Evolutionary conservation across 2,329 filamentous ascomycete genomes (phyloP), one percentile per base, ranked within the genome.

Genomic region (Septoria petroselini): DNA sequence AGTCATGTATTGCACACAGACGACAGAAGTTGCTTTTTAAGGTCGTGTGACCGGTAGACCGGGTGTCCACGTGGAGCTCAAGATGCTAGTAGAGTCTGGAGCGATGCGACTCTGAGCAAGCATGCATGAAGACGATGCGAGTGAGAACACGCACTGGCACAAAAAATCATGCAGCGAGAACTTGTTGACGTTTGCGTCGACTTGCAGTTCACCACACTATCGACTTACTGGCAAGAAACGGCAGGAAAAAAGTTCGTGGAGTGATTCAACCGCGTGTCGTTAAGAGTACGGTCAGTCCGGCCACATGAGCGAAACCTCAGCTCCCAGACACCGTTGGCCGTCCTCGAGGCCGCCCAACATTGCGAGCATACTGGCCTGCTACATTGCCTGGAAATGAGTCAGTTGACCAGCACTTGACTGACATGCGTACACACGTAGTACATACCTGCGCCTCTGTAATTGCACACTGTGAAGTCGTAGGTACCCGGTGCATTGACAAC

Each of bases 391-490:
- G 5, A 5, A 5, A 5, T 27, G 23, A 5, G 23, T 27, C 23
- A 27, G 23, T 27, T 9, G 9, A 5, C 23, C 23, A 27, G 23
- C 9, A 27, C 23, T 4, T 27, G 23, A 27, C 23, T 5, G 23
- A 5, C 5, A 5, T 27, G 23, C 9, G 23, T 8, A 41, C 37
- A 6, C 15, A 27, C 15, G 12, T 34, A 19, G 3, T 18, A 47
- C 80, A 70, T 80, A 86, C 87, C 88, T 53, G 81, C 72, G 55
- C 83, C 78, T 58, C 72, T 74, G 74, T 95, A 95, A 78, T 95
- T 91, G 82, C 88, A 94, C 62, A 93, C 88, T 17, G 86, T 90
- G 74, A 81, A 88, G 71, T 80, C 81, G 70, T 35, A 50, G 21
- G 69, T 57, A 41, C 65, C 62, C 42, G 67, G 68, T 39, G 67